phyloP scores from a whole-genome alignment of 768 basidiomycete genomes.

The Rhizopogon vesiculosus region DNA sequence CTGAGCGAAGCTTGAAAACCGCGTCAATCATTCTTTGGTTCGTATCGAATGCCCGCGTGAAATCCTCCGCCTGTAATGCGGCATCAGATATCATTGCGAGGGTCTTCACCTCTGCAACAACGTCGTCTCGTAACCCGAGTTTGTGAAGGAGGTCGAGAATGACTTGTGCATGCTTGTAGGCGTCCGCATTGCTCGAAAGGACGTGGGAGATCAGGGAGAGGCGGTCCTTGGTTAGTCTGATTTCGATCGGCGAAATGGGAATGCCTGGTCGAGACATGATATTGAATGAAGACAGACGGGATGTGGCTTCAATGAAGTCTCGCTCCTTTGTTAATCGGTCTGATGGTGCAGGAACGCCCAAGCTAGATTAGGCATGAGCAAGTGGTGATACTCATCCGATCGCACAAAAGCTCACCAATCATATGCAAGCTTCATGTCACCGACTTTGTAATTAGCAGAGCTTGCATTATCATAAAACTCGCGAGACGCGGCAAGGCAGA shows the following conservation, averaged over 20 bases:
- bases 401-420: conserved; percentile 62
- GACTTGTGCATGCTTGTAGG: conserved; percentile 89
- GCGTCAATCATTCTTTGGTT: conserved; percentile 66
- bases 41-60: conserved; percentile 63
- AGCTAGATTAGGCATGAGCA: conserved; percentile 38
- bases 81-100: conserved; percentile 90
- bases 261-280: conserved; percentile 70
- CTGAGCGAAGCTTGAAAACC: conserved; percentile 45
- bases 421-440: conserved; percentile 96
- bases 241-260: conserved; percentile 86
- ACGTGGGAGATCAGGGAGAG: conserved; percentile 85
- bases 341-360: conserved; percentile 68
- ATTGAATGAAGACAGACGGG: conserved; percentile 90
- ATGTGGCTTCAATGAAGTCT: conserved; percentile 97
- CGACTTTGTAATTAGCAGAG: conserved; percentile 86
- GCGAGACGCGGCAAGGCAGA: conserved; percentile 74
- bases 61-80: conserved; percentile 81
- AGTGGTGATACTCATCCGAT: conserved; percentile 6
- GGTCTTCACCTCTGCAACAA: conserved; percentile 73
- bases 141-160: conserved; percentile 88
- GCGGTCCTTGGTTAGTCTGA: conserved; percentile 86
- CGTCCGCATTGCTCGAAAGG: conserved; percentile 77
- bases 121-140: conserved; percentile 72
- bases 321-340: conserved; percentile 63
- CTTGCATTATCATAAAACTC: conserved; percentile 96